Base-by-base conservation (phyloP, 2,329 filamentous ascomycete species). In the Myriosclerotinia scirpicola region DNA sequence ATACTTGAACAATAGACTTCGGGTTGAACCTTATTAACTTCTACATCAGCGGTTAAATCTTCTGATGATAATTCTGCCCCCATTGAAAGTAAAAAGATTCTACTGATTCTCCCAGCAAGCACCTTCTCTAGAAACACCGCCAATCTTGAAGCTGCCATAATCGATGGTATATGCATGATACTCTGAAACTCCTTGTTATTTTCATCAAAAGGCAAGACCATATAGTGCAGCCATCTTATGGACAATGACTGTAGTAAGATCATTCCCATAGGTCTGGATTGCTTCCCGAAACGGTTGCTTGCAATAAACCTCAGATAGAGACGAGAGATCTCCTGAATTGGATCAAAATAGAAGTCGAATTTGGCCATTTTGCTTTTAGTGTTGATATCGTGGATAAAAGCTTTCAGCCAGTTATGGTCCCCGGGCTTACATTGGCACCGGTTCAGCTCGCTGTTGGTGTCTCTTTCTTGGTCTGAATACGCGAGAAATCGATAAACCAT, bases 171-270 rank as follows among this genome's bases (percentile, higher is more conserved):
- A 5, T 2, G 5, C n/a, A 50, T 40, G n/a, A 50, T 17, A 1
- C 17, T 12, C 30, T 3, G 30, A 17, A 61, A 61, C 3, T 26
- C 58, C 58, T 36, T 38, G 3, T 61, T 34, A 2, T 61, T 48
- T 38, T 61, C 56, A 50, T 60, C 30, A 50, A 60, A 60, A 50
- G 30, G 56, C 8, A 60, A 9, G 15, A 9, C 34, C 30, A 17
- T 36, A 36, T 48, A 60, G n/a, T 60, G 56, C 44, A 60, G 22
- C 42, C 56, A 60, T 15, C 38, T 60, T 14, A 60, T 17, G 20
- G 44, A 20, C 14, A 60, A 60, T 17, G 30, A 3, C 30, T 60
- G 56, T 0, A 60, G 12, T 17, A 60, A 7, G 3, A 60, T 60
- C 44, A 60, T 60, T 2, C 42, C 30, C 20, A 60, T 48, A 2